Conservation (phyloP, 176 grass and related monocot species). For the Oryza meyeriana region DNA sequence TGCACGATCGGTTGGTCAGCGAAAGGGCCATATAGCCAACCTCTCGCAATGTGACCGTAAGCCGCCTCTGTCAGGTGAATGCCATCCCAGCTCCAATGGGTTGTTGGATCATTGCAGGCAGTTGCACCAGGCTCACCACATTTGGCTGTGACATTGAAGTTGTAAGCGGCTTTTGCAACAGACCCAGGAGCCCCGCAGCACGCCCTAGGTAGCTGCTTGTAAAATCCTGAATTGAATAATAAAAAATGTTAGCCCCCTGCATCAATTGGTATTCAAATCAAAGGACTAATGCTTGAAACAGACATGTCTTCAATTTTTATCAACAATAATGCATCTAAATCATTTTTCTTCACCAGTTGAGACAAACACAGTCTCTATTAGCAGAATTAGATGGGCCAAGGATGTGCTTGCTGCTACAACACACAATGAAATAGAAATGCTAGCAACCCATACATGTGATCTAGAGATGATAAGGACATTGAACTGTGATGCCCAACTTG, state of each 20-base stretch:
- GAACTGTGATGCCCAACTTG: neutral
- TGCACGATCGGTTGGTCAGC: conserved; percentile 49
- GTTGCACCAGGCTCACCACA: conserved; percentile 54
- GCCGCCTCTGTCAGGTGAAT: conserved; percentile 71
- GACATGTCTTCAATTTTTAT: conserved; percentile 21
- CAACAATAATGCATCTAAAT: conserved; percentile 4
- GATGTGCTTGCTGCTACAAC: neutral
- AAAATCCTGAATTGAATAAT: conserved; percentile 43
- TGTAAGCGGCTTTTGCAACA: conserved; percentile 44
- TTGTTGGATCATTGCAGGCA: conserved; percentile 48
- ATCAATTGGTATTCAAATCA: neutral
- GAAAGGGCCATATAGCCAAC: conserved; percentile 57
- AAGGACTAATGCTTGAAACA: conserved; percentile 13
- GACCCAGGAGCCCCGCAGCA: conserved; percentile 54
- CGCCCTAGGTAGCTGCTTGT: conserved; percentile 45
- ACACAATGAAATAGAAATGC: conserved; percentile 19
- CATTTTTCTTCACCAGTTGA: conserved; percentile 9
- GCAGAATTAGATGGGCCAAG: neutral
- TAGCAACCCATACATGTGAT: conserved; percentile 8
- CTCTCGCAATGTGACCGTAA: conserved; percentile 54
- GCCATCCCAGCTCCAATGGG: conserved; percentile 63
- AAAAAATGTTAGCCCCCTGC: conserved; percentile 21
- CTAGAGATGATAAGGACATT: conserved; percentile 19
- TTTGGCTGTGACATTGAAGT: conserved; percentile 53
- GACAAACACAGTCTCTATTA: conserved; percentile 24